phyloP scores from a whole-genome alignment of 2,329 filamentous ascomycete genomes.

The Epichloe hybrida region DNA sequence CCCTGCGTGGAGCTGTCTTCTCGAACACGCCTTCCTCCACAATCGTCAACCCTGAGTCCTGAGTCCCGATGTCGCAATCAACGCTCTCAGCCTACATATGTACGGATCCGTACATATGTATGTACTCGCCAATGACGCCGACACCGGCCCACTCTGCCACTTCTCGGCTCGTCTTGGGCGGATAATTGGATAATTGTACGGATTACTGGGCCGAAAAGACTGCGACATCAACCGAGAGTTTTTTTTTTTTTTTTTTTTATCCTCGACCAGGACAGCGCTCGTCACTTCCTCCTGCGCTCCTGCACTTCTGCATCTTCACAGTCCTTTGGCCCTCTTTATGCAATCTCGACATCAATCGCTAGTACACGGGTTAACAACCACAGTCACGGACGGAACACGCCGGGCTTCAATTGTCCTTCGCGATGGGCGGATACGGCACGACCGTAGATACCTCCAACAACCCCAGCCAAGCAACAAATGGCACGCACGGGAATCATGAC shows the following conservation, averaged over 20 bases:
- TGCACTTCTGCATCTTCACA: not conserved
- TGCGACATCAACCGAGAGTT: too few relatives aligned
- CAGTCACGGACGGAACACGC: not conserved
- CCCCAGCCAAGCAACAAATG: not conserved
- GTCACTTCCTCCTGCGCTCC: not conserved
- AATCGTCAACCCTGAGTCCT: not conserved
- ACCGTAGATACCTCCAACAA: not conserved
- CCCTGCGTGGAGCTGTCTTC: too few relatives aligned
- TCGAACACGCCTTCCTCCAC: not conserved
- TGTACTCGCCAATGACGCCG: too few relatives aligned
- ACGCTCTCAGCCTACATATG: not conserved
- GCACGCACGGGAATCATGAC: constrained; percentile 3
- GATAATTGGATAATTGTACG: too few relatives aligned
- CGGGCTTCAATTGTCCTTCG: not conserved
- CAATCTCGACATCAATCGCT: not conserved
- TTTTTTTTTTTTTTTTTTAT: too few relatives aligned
- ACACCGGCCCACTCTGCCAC: too few relatives aligned
- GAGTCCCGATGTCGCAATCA: not conserved
- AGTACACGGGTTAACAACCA: not conserved
- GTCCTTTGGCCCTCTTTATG: not conserved
- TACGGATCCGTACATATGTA: too few relatives aligned
- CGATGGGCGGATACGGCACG: constrained; percentile 10
- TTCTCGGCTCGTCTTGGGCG: too few relatives aligned
- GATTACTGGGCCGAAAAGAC: too few relatives aligned
- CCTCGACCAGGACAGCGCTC: too few relatives aligned